These are phyloP conservation scores for Yamadazyma buinensis DNA, from an alignment of 1,139 yeast genomes.

Conservation along the genomic window DNA sequence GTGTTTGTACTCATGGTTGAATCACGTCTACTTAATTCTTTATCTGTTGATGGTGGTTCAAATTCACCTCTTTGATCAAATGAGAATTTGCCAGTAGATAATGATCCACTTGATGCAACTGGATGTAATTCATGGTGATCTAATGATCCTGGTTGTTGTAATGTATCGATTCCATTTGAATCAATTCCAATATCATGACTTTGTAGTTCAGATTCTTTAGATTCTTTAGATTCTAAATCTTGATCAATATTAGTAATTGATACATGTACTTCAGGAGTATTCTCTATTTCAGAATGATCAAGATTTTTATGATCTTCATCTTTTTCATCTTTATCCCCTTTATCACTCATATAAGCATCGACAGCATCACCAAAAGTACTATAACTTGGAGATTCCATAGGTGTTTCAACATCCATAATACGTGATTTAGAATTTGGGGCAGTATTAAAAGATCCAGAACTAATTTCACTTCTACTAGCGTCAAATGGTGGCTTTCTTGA, in stretches of 20 bases:
- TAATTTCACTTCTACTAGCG: no score
- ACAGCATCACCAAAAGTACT: conserved; percentile 15
- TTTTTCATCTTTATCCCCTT: conserved; percentile 3
- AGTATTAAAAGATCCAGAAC: conserved; percentile 13
- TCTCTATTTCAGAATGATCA: conserved; percentile 10
- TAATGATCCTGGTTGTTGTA: not conserved
- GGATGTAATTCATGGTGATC: conserved; percentile 20
- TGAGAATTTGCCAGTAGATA: conserved; percentile 36
- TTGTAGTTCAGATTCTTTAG: not conserved
- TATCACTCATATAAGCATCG: conserved; percentile 19
- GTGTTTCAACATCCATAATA: conserved; percentile 1
- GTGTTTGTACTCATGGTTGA: conserved; percentile 39
- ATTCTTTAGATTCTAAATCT: not conserved
- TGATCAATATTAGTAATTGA: not conserved
- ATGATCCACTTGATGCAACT: conserved; percentile 33
- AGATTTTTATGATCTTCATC: not conserved
- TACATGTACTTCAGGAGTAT: not conserved
- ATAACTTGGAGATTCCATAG: conserved; percentile 13
- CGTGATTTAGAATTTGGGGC: conserved; percentile 35
- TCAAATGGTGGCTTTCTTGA: no score
- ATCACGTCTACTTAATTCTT: conserved; percentile 22
- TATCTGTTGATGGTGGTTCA: conserved; percentile 10
- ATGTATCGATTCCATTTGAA: no score
- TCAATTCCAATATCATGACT: not conserved
- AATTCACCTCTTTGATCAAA: conserved; percentile 15